phyloP scores from a whole-genome alignment of 257 asterid species.

The Fraxinus americana region DNA sequence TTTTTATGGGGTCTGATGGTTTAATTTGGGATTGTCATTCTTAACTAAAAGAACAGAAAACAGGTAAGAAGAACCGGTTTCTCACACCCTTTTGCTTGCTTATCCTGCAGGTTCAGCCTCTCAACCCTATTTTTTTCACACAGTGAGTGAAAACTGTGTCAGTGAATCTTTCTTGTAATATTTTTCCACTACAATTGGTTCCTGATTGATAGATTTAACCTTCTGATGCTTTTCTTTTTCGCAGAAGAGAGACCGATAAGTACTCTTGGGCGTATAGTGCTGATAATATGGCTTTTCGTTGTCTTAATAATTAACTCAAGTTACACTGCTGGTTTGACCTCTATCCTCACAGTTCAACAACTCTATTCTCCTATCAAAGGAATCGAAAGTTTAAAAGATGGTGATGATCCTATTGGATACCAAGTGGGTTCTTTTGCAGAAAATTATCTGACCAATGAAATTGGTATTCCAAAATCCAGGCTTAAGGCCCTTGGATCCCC shows the following conservation, averaged over 20 bases:
- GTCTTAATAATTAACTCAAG: conserved; percentile 63
- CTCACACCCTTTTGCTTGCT: conserved; percentile 3
- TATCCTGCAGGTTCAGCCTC: conserved; percentile 63
- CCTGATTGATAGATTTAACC: background rate
- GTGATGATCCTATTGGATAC: conserved; percentile 58
- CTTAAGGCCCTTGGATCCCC: conserved; percentile 60
- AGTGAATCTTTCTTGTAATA: background rate
- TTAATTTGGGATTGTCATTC: background rate
- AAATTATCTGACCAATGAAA: conserved; percentile 47
- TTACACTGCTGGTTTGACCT: conserved; percentile 74
- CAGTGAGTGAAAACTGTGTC: conserved; percentile 45
- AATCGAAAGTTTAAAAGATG: conserved; percentile 48
- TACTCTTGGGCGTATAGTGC: conserved; percentile 56
- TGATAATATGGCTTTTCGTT: conserved; percentile 70
- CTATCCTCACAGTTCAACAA: conserved; percentile 68
- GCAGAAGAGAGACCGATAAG: conserved; percentile 63
- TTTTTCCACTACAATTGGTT: background rate
- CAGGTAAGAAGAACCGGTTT: background rate
- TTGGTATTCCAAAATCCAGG: conserved; percentile 57
- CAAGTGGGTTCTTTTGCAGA: conserved; percentile 74
- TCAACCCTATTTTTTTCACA: conserved; percentile 62
- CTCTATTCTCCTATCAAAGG: conserved; percentile 61
- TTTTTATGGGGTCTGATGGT: background rate
- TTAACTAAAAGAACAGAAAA: background rate
- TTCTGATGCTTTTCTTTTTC: background rate